phyloP scores from a whole-genome alignment of 306 rosid genomes.

The Styphnolobium japonicum region DNA sequence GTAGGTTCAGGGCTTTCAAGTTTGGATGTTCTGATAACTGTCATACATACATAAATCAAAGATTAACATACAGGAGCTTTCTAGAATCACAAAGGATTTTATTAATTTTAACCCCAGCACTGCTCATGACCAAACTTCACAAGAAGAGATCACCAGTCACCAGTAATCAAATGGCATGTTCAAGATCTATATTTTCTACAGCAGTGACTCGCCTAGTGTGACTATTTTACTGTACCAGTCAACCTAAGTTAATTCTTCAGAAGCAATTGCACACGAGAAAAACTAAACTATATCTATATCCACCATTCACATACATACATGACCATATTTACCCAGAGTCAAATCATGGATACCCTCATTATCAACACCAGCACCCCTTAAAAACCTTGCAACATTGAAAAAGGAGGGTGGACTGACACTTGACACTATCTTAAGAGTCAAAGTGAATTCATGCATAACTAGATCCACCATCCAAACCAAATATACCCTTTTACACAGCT shows the following conservation, averaged over 20 bases:
- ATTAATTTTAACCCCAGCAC: neutral
- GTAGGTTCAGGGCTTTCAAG: neutral
- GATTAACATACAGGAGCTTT: neutral
- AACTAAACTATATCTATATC: constrained; percentile 1
- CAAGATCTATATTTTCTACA: neutral
- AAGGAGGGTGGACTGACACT: neutral
- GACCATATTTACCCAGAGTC: neutral
- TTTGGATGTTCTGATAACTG: neutral
- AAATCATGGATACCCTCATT: neutral
- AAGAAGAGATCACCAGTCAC: neutral
- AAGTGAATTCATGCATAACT: neutral
- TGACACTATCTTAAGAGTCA: neutral
- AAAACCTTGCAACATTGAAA: neutral
- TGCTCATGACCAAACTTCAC: neutral
- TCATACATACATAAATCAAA: neutral
- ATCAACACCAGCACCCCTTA: neutral
- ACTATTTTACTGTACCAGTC: neutral
- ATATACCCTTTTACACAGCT: neutral
- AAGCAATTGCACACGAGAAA: neutral
- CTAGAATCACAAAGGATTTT: neutral
- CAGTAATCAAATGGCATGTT: neutral
- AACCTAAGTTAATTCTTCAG: neutral
- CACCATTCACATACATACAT: neutral
- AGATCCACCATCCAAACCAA: neutral
- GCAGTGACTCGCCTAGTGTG: neutral